phyloP scores from a whole-genome alignment of 345 rosid genomes.

The Schrenkiella parvula region DNA sequence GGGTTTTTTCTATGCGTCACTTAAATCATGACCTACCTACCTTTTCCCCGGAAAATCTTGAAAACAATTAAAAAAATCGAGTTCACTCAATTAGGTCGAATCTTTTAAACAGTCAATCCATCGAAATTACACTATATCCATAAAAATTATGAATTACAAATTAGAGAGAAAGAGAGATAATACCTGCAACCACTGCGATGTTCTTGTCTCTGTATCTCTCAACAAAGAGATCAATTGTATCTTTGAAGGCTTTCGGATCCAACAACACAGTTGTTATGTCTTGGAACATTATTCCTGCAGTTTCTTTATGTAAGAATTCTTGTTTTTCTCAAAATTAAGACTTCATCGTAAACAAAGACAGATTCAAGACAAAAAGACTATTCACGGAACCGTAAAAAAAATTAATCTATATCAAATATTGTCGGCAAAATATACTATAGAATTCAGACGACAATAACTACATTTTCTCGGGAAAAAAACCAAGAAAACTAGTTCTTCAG shows the following conservation, averaged over 20 bases:
- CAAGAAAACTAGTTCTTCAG: neutral
- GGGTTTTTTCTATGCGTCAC: neutral
- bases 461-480: neutral
- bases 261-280: constrained; percentile 89
- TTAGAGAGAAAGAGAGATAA: neutral
- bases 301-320: neutral
- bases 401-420: neutral
- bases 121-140: neutral
- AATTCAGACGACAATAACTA: constrained; percentile 5
- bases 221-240: constrained; percentile 82
- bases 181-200: constrained; percentile 97
- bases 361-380: neutral
- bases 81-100: constrained; percentile 21
- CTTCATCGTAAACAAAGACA: neutral
- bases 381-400: neutral
- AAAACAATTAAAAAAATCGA: constrained; percentile 5
- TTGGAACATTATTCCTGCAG: constrained; percentile 91
- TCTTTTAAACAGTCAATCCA: constrained; percentile 8
- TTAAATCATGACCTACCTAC: constrained; percentile 30
- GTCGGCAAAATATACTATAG: neutral
- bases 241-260: constrained; percentile 88
- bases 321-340: neutral
- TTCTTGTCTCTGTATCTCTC: constrained; percentile 84
- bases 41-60: constrained; percentile 14
- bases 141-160: neutral